These are phyloP conservation scores for Fennellomyces sp. DNA, from an alignment of 371 early-diverging fungal species.

Conservation along the genomic window DNA sequence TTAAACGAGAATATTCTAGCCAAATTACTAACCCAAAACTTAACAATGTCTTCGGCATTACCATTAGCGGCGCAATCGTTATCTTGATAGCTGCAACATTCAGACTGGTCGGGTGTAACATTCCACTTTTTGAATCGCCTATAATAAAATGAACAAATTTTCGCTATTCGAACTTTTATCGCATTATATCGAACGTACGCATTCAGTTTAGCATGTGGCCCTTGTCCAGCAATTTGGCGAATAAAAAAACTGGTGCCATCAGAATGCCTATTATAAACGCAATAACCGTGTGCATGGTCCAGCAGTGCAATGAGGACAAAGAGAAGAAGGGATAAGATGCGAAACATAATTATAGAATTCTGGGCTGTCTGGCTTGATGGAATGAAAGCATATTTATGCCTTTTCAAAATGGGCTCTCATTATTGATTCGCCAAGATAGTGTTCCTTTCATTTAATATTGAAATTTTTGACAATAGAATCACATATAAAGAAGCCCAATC, in stretches of 20 bases:
- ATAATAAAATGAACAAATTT: background rate
- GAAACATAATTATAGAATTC: no score
- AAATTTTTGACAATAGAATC: no score
- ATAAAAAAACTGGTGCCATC: background rate
- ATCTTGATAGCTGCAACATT: background rate
- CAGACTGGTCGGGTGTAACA: background rate
- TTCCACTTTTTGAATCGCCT: background rate
- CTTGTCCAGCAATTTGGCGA: background rate
- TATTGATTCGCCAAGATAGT: no score
- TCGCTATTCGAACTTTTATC: background rate
- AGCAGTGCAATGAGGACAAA: no score
- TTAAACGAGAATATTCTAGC: background rate
- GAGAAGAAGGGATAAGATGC: no score
- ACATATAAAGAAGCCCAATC: no score
- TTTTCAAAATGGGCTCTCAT: no score
- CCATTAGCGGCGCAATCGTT: background rate
- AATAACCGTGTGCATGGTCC: no score
- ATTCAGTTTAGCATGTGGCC: background rate
- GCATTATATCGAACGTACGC: background rate
- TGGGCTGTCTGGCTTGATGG: no score
- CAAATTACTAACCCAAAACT: background rate
- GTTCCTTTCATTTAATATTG: no score
- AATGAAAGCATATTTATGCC: no score
- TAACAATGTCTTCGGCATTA: background rate
- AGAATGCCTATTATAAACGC: background rate